Conservation (phyloP, 176 grass and related monocot species). For the Pontederia paniculata region DNA sequence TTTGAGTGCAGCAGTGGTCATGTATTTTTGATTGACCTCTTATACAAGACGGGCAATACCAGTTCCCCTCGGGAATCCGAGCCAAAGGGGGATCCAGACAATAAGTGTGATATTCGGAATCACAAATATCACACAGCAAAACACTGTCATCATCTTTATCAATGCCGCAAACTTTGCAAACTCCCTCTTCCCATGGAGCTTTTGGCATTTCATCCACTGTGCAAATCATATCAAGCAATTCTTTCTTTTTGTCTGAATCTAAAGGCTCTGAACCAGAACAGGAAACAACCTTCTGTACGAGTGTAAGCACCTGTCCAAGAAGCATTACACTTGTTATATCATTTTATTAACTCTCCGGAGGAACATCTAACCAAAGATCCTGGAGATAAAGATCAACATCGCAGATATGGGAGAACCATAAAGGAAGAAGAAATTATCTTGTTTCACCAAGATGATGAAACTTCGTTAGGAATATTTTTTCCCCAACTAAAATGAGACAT, state of each 20-base stretch:
- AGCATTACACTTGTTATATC: not conserved
- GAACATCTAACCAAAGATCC: too few species aligned
- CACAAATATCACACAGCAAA: conserved; percentile 79
- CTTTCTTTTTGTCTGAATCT: conserved; percentile 27
- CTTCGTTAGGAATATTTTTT: too few species aligned
- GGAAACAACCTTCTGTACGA: conserved; percentile 55
- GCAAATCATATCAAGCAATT: conserved; percentile 55
- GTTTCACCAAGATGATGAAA: too few species aligned
- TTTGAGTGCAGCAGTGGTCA: conserved; percentile 21
- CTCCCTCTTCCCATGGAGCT: conserved; percentile 95
- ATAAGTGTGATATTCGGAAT: conserved; percentile 96
- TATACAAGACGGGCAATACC: conserved; percentile 86
- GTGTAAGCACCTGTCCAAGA: conserved; percentile 50
- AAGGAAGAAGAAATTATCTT: too few species aligned
- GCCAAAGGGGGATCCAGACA: conserved; percentile 84
- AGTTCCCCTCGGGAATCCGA: conserved; percentile 84
- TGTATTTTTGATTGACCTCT: conserved; percentile 30
- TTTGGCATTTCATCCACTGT: conserved; percentile 52
- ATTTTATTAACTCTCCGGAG: not conserved
- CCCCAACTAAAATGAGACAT: too few species aligned
- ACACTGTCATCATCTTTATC: conserved; percentile 88
- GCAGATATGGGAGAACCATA: too few species aligned
- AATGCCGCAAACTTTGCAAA: conserved; percentile 97
- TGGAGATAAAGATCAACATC: too few species aligned
- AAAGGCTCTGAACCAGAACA: conserved; percentile 27